Evolutionary conservation across 345 rosid species (phyloP).

Genomic region (Lepidium aucheri): DNA sequence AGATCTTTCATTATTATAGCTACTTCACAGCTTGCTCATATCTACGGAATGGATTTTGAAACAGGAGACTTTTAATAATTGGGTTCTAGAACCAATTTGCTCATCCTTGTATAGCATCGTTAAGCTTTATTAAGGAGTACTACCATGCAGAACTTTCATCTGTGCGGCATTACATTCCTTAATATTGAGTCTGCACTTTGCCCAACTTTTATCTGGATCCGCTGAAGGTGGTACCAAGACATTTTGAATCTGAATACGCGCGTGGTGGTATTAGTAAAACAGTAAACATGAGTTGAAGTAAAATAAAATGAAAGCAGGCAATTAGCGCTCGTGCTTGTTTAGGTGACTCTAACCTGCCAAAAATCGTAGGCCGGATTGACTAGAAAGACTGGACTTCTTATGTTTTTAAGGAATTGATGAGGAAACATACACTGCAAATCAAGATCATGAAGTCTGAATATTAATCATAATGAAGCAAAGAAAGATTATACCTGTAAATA

Average conservation of each 20-base stretch:
- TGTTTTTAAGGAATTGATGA: conserved; percentile 45
- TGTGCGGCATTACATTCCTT: conserved; percentile 50
- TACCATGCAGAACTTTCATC: conserved; percentile 61
- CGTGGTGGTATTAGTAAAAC: conserved; percentile 11
- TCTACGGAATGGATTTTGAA: not conserved
- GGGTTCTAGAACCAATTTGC: not conserved
- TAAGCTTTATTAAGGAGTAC: not conserved
- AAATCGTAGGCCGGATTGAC: conserved; percentile 82
- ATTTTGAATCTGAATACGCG: conserved; percentile 49
- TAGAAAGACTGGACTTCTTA: conserved; percentile 63
- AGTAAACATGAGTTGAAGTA: conserved; percentile 1
- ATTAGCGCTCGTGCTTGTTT: not conserved
- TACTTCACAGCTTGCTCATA: not conserved
- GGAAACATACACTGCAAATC: conserved; percentile 66
- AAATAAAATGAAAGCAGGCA: not conserved
- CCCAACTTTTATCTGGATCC: conserved; percentile 54
- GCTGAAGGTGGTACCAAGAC: conserved; percentile 55
- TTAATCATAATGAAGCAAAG: not conserved
- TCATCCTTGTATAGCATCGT: not conserved
- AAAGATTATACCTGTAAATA: not conserved
- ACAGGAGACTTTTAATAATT: not conserved
- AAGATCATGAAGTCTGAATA: not conserved
- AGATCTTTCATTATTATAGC: not conserved
- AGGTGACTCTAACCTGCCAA: conserved; percentile 69
- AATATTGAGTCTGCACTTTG: conserved; percentile 55